Conservation (phyloP, 2,329 filamentous ascomycete species). For the Epichloe gansuensis region DNA sequence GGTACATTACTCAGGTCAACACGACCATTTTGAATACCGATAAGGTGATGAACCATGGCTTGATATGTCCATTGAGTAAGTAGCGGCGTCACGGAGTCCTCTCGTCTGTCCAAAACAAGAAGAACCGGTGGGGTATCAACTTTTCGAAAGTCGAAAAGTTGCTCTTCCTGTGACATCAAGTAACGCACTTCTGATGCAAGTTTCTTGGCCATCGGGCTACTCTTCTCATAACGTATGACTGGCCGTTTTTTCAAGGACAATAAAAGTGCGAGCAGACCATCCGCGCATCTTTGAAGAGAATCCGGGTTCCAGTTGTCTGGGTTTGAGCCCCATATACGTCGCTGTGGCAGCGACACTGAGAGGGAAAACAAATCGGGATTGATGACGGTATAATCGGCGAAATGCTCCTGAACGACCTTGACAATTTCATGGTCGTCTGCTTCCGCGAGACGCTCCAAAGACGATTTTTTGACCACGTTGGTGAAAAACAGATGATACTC, state of each 20-base stretch:
- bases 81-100: slow-evolving; percentile 88
- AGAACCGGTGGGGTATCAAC: slow-evolving; percentile 91
- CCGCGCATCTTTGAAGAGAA: slow-evolving; percentile 70
- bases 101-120: slow-evolving; percentile 77
- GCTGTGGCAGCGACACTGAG: slow-evolving; percentile 56
- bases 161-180: slow-evolving; percentile 87
- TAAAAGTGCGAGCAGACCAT: slow-evolving; percentile 73
- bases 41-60: slow-evolving; percentile 96
- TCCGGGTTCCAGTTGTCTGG: slow-evolving; percentile 88
- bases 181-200: slow-evolving; percentile 86
- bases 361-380: slow-evolving; percentile 89
- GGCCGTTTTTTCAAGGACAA: slow-evolving; percentile 94
- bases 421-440: slow-evolving; percentile 97
- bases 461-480: slow-evolving; percentile 94
- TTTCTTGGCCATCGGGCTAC: slow-evolving; percentile 81
- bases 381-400: slow-evolving; percentile 88
- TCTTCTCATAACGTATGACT: slow-evolving; percentile 84
- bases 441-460: slow-evolving; percentile 84
- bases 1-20: slow-evolving; percentile 78
- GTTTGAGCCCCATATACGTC: slow-evolving; percentile 66
- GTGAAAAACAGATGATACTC: slow-evolving; percentile 97
- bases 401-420: slow-evolving; percentile 86
- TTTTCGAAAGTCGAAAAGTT: slow-evolving; percentile 90
- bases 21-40: slow-evolving; percentile 90
- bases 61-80: slow-evolving; percentile 99